Evolutionary conservation across 768 basidiomycete species (phyloP).

Genomic region (Tricholoma terreum): DNA sequence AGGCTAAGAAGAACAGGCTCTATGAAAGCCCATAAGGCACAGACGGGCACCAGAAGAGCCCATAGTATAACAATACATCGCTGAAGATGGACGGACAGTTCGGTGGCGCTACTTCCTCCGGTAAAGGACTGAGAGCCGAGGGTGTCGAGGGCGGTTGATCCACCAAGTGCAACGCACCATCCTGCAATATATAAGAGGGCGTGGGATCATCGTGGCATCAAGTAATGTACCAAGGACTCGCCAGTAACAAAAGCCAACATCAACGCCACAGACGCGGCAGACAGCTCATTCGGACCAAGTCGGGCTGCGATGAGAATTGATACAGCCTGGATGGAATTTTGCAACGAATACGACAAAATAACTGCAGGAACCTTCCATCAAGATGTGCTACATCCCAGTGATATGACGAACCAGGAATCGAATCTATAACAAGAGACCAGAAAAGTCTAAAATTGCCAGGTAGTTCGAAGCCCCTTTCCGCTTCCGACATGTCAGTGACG

Average conservation of each 20-base stretch:
- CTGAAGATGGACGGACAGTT: constrained; percentile 70
- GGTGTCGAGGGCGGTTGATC: constrained; percentile 77
- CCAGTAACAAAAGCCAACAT: constrained; percentile 82
- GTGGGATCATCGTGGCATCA: constrained; percentile 48
- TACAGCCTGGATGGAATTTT: constrained; percentile 70
- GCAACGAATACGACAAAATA: constrained; percentile 66
- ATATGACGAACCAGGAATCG: constrained; percentile 48
- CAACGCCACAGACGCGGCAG: constrained; percentile 67
- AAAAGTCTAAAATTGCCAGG: constrained; percentile 28
- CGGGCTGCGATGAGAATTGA: constrained; percentile 51
- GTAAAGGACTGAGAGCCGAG: constrained; percentile 78
- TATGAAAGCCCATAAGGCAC: constrained; percentile 59
- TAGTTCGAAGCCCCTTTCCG: not conserved
- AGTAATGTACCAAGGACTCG: constrained; percentile 41
- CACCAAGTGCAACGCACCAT: constrained; percentile 75
- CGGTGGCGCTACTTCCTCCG: constrained; percentile 53
- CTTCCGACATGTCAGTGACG: too few species aligned
- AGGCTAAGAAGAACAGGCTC: constrained; percentile 60
- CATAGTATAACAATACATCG: constrained; percentile 65
- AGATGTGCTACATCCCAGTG: constrained; percentile 2
- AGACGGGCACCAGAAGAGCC: constrained; percentile 61
- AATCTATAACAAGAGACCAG: constrained; percentile 49
- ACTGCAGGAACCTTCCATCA: constrained; percentile 32
- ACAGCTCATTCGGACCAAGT: constrained; percentile 66
- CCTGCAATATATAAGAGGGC: constrained; percentile 40